Conservation (phyloP, 1,139 yeast species). For the Yamadazyma blattariae region DNA sequence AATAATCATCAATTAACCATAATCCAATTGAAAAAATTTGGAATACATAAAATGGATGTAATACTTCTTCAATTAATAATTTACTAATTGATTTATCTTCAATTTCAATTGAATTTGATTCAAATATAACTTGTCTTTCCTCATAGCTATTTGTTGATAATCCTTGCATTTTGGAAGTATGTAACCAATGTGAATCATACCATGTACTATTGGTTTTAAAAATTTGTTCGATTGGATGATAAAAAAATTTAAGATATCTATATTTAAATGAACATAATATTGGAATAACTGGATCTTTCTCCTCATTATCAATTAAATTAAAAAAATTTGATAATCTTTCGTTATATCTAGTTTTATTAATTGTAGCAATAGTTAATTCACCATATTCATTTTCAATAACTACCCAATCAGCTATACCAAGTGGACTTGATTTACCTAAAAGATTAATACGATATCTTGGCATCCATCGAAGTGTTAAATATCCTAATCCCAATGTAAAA, state of each 20-base stretch:
- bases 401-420: conserved; percentile 89
- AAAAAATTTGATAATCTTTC: conserved; percentile 71
- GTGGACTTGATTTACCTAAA: conserved; percentile 62
- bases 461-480: conserved; percentile 76
- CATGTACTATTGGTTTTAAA: conserved; percentile 83
- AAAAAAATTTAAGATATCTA: conserved; percentile 78
- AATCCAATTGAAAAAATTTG: conserved; percentile 87
- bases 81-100: conserved; percentile 66
- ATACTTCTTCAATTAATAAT: conserved; percentile 77
- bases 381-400: conserved; percentile 94
- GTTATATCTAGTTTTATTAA: conserved; percentile 60
- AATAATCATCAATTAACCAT: conserved; percentile 91
- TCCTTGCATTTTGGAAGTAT: conserved; percentile 60
- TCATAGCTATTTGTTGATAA: conserved; percentile 66
- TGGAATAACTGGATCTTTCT: conserved; percentile 66
- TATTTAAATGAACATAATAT: conserved; percentile 69
- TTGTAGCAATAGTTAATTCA: conserved; percentile 61
- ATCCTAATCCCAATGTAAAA: conserved; percentile 67
- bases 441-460: conserved; percentile 72
- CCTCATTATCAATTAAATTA: conserved; percentile 23
- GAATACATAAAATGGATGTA: conserved; percentile 93
- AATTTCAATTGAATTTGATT: conserved; percentile 69
- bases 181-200: conserved; percentile 78
- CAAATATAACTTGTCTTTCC: conserved; percentile 73
- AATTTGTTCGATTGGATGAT: conserved; percentile 82